Evolutionary conservation across 2,329 filamentous ascomycete species (phyloP), one percentile per base, ranked within the genome.

Genomic region (Emmonsiellopsis sp.): DNA sequence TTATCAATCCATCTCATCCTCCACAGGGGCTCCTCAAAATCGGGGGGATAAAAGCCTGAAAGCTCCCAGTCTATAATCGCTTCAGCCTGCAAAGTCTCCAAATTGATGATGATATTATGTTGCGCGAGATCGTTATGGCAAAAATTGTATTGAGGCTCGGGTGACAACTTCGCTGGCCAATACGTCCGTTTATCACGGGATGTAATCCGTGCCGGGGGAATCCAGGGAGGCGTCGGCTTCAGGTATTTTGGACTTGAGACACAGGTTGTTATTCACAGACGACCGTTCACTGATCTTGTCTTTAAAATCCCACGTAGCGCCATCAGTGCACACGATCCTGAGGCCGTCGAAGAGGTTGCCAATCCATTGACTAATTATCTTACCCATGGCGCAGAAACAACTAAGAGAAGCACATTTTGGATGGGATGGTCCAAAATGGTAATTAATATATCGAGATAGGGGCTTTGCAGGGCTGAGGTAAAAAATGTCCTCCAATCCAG

Each of bases 41-140:
- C 41, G 41, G 41, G 41, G 7, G 41, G 41, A 43, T 43, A 43
- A 15, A 43, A 43, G 7, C 41, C 41, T 20, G 41, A 43, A 43
- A 43, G 41, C n/a, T 43, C 41, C 41, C 41, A 43, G 41, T 43
- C 41, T 43, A 43, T 43, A 43, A 43, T 43, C 41, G 41, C 41
- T 43, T 43, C 41, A 15, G 15, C 41, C 41, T 43, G 41, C 41
- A 43, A 43, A 43, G 41, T 43, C 7, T 43, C 41, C 41, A 43
- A 7, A 43, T 43, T 43, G 41, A 43, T 43, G 7, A 43, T 43
- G 41, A 43, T 43, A 15, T 20, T 43, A 43, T 43, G 41, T 43
- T 43, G 41, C 41, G n/a, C 41, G 15, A 43, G 41, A 43, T 43
- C 16, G 41, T 43, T 7, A 15, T 43, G 41, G 15, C 41, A 43